Conservation (phyloP, 129 eudicot genomes). For the Gnaphalium uliginosum region DNA sequence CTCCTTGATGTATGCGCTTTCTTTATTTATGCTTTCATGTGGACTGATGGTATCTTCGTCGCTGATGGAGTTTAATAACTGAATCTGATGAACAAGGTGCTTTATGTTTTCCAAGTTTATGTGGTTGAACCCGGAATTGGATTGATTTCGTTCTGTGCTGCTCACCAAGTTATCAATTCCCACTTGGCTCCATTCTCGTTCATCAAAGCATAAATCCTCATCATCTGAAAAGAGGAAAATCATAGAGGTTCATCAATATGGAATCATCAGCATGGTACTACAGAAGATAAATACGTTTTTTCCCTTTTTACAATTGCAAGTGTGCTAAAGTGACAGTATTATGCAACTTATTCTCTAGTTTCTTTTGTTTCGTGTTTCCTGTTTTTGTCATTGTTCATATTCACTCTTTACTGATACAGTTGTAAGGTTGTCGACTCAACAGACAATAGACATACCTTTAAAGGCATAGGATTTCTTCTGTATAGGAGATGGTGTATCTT, state of each 20-base stretch:
- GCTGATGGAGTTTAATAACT: slow-evolving; percentile 25
- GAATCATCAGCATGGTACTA: background rate
- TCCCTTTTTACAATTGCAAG: background rate
- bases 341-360: background rate
- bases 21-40: slow-evolving; percentile 40
- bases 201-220: slow-evolving; percentile 42
- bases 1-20: slow-evolving; percentile 56
- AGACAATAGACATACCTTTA: slow-evolving; percentile 47
- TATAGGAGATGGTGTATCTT: slow-evolving; percentile 83
- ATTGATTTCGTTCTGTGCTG: slow-evolving; percentile 31
- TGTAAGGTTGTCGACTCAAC: background rate
- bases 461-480: slow-evolving; percentile 62
- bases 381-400: slow-evolving; percentile 3
- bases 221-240: slow-evolving; percentile 39
- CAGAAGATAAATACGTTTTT: background rate
- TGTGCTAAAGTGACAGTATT: slow-evolving; percentile 8
- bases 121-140: slow-evolving; percentile 12
- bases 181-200: slow-evolving; percentile 52
- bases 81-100: slow-evolving; percentile 49
- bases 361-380: background rate
- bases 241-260: slow-evolving; percentile 14
- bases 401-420: slow-evolving; percentile 8
- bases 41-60: slow-evolving; percentile 40
- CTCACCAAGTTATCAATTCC: slow-evolving; percentile 37
- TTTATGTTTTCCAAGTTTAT: slow-evolving; percentile 46